Percentiles rank a stretch among this genome's conserved stretches.
Evolutionary conservation across 371 early-diverging fungal species (phyloP).

Genomic region (Mucor piriformis): DNA sequence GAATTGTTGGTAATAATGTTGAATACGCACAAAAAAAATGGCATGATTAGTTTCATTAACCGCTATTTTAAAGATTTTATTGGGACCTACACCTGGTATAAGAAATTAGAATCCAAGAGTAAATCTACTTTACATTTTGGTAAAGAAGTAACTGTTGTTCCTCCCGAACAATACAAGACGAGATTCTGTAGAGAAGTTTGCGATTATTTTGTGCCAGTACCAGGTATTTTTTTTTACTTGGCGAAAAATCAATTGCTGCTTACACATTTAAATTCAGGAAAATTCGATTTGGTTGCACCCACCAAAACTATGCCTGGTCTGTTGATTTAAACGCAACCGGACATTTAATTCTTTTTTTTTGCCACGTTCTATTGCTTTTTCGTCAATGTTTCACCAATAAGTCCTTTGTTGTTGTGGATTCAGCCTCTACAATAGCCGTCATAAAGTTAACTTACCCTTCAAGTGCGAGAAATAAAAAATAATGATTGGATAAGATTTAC

Average conservation of each 20-base stretch:
- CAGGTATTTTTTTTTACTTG: constrained; percentile 49
- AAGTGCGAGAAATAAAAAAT: no score
- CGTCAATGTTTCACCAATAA: constrained; percentile 20
- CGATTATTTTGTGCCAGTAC: constrained; percentile 78
- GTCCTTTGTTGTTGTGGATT: neutral
- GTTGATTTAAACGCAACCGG: constrained; percentile 11
- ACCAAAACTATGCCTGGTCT: constrained; percentile 11
- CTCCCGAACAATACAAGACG: constrained; percentile 86
- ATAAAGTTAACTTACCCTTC: no score
- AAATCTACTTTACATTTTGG: constrained; percentile 80
- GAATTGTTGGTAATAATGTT: constrained; percentile 73
- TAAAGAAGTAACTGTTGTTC: constrained; percentile 87
- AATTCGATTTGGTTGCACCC: constrained; percentile 30
- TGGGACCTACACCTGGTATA: constrained; percentile 95
- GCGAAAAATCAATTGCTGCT: no score
- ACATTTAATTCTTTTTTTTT: constrained; percentile 1
- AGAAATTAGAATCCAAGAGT: constrained; percentile 88
- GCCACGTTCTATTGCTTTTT: constrained; percentile 23
- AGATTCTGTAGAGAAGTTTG: constrained; percentile 87
- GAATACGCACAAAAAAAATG: neutral
- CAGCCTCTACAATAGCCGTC: no score
- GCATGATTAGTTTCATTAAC: constrained; percentile 13
- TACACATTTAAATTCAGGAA: constrained; percentile 17
- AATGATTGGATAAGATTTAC: constrained; percentile 11
- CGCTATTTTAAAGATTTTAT: constrained; percentile 75